Conservation (phyloP, 2,329 filamentous ascomycete genomes). For the Trichoderma arundinaceum region DNA sequence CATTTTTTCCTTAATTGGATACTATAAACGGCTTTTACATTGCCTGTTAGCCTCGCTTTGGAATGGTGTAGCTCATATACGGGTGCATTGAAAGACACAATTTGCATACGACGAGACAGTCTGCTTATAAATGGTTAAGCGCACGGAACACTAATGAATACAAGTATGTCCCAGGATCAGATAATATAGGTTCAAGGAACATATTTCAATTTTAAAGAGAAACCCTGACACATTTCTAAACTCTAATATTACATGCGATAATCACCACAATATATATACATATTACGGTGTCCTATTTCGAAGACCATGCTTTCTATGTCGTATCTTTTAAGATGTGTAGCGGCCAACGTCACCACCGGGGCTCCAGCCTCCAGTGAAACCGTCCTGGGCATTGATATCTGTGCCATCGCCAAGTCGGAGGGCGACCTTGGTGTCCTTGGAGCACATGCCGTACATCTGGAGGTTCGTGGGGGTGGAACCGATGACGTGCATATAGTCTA, state of each 20-base stretch:
- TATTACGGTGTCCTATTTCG: neutral
- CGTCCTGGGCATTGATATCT: constrained; percentile 40
- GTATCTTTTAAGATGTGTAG: constrained; percentile 40
- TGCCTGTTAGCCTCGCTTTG: too few species aligned
- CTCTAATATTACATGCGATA: neutral
- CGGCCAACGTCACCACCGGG: constrained; percentile 45
- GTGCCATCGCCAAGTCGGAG: constrained; percentile 47
- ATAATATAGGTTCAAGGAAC: too few species aligned
- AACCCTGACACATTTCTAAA: neutral
- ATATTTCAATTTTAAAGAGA: neutral
- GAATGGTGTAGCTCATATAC: too few species aligned
- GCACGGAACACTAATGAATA: too few species aligned
- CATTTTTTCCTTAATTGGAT: too few species aligned
- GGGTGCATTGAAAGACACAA: too few species aligned
- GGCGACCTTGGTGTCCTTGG: constrained; percentile 46
- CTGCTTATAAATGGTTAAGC: too few species aligned
- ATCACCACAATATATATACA: neutral
- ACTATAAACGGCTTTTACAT: too few species aligned
- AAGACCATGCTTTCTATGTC: neutral
- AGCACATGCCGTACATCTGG: constrained; percentile 50
- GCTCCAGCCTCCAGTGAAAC: constrained; percentile 46
- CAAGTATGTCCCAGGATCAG: too few species aligned
- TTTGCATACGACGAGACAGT: too few species aligned
- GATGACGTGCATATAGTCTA: constrained; percentile 48
- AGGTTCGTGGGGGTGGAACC: constrained; percentile 46